Conservation (phyloP, 345 rosid genomes). For the Arabidopsis thaliana region TAIR10.1 NC_003074.8:3195001-3195500, state of each 20-base stretch:
- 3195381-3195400: constrained; percentile 33
- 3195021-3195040: constrained; percentile 47
- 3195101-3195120: constrained; percentile 33
- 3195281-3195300: constrained; percentile 30
- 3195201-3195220: not conserved
- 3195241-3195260: constrained; percentile 32
- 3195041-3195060: constrained; percentile 80
- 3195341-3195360: constrained; percentile 37
- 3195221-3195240: constrained; percentile 40
- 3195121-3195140: constrained; percentile 50
- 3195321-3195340: constrained; percentile 33
- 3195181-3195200: constrained; percentile 14
- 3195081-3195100: constrained; percentile 55
- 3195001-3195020: constrained; percentile 20
- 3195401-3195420: constrained; percentile 19
- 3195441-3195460: constrained; percentile 46
- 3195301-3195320: constrained; percentile 26
- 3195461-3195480: constrained; percentile 61
- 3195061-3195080: constrained; percentile 61
- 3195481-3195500: constrained; percentile 61
- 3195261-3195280: constrained; percentile 33
- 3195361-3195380: constrained; percentile 27
- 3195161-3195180: constrained; percentile 29
- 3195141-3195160: constrained; percentile 52
- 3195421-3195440: not conserved